Percentiles rank a stretch among this genome's conserved stretches.
Evolutionary conservation across 352 stramenopile genomes (phyloP).

Genomic region (Elongisporangium senticosum): DNA sequence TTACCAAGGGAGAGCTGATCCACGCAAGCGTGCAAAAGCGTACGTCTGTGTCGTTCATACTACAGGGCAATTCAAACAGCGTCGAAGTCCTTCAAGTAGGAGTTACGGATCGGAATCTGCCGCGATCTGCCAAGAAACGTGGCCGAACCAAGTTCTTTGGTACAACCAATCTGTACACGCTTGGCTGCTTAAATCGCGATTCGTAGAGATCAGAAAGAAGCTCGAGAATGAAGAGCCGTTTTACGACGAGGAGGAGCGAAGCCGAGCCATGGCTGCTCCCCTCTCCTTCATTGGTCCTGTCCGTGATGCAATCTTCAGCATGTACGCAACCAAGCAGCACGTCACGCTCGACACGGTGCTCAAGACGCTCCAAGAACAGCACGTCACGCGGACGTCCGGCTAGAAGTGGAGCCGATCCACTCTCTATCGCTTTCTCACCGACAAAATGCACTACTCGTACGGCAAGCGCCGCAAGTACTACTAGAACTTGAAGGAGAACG

Average conservation of each 20-base stretch:
- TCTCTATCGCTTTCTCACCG: too few relatives aligned
- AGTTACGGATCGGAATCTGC: too few relatives aligned
- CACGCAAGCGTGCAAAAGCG: too few relatives aligned
- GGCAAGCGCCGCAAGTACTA: conserved; percentile 4
- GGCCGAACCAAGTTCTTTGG: too few relatives aligned
- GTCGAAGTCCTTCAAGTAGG: too few relatives aligned
- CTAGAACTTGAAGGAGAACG: conserved; percentile 10
- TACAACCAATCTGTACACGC: conserved; percentile 26
- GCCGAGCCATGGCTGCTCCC: conserved; percentile 6
- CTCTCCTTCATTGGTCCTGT: conserved; percentile 4
- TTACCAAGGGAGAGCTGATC: too few relatives aligned
- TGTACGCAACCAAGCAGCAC: conserved; percentile 9
- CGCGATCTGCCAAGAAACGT: too few relatives aligned
- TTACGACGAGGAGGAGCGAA: conserved; percentile 1
- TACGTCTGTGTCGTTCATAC: too few relatives aligned
- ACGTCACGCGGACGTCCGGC: not conserved
- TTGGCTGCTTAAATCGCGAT: too few relatives aligned
- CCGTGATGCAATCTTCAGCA: conserved; percentile 4
- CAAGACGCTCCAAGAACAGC: not conserved
- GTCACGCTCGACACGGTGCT: conserved; percentile 7
- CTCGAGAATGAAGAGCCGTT: conserved; percentile 2
- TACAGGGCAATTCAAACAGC: too few relatives aligned
- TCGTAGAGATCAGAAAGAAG: too few relatives aligned
- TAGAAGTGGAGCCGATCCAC: conserved; percentile 10
- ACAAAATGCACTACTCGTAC: conserved; percentile 8